Evolutionary conservation across 1,284 basidiomycete genomes (phyloP).

Genomic region (Phlebopus sp.): DNA sequence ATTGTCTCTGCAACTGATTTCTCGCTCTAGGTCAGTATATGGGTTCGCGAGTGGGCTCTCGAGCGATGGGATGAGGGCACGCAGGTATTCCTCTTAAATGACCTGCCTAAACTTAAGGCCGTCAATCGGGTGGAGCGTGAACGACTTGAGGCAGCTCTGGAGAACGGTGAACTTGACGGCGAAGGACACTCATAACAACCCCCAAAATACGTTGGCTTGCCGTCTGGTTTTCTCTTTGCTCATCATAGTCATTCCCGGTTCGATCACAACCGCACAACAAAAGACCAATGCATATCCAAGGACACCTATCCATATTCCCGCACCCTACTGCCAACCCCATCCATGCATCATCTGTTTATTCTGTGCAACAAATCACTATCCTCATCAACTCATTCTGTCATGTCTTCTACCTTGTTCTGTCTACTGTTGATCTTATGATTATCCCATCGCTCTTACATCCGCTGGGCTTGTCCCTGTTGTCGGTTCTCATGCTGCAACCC

Average conservation of each 20-base stretch:
- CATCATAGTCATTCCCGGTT: background rate
- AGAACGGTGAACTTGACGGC: conserved; percentile 16
- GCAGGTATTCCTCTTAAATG: conserved; percentile 49
- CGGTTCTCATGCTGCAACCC: conserved; percentile 4
- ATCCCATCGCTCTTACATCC: conserved; percentile 8
- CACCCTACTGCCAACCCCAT: conserved; percentile 25
- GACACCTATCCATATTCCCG: conserved; percentile 20
- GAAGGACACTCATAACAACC: conserved; percentile 22
- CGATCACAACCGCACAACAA: conserved; percentile 15
- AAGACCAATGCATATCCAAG: conserved; percentile 5
- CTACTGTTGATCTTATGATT: conserved; percentile 15
- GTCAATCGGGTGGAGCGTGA: conserved; percentile 42
- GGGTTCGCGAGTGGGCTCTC: conserved; percentile 60
- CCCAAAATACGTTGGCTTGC: background rate
- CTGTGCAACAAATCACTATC: conserved; percentile 24
- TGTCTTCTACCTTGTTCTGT: conserved; percentile 22
- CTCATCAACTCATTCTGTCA: conserved; percentile 16
- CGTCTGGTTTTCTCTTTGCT: background rate
- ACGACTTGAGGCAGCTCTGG: conserved; percentile 24
- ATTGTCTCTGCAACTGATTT: conserved; percentile 5
- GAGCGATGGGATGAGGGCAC: conserved; percentile 56
- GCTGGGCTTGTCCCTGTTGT: conserved; percentile 10
- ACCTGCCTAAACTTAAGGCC: conserved; percentile 54
- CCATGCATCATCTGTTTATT: conserved; percentile 31
- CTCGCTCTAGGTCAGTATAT: conserved; percentile 51